Percentiles rank a stretch among this genome's conserved stretches.
Conservation (phyloP, 2,329 filamentous ascomycete genomes). For the Phyllosticta citribraziliensis region DNA sequence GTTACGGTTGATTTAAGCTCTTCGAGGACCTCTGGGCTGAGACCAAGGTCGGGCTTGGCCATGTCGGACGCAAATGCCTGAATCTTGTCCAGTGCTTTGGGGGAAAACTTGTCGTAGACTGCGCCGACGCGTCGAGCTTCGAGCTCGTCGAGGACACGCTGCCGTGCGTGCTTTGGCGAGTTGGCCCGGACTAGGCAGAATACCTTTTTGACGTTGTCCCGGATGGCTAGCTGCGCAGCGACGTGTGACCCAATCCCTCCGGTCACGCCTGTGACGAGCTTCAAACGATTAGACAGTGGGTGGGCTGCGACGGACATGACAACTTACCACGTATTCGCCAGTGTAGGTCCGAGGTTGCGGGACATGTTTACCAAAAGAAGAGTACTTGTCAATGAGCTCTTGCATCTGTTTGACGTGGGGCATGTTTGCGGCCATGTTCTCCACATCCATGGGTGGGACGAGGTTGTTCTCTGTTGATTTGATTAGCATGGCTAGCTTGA, state of each 20-base stretch:
- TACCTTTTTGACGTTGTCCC: conserved; percentile 26
- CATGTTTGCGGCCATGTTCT: background rate
- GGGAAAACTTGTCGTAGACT: conserved; percentile 15
- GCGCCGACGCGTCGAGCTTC: conserved; percentile 23
- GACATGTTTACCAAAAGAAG: conserved; percentile 24
- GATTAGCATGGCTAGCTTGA: background rate
- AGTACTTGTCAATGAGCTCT: conserved; percentile 36
- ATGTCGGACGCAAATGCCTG: conserved; percentile 29
- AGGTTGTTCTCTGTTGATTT: background rate
- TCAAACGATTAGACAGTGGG: no score
- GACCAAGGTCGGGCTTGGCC: conserved; percentile 30
- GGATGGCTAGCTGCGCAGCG: conserved; percentile 27
- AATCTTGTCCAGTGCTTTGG: conserved; percentile 18
- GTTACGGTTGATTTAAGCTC: conserved; percentile 23
- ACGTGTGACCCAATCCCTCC: conserved; percentile 56
- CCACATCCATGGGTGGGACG: background rate
- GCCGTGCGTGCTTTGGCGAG: conserved; percentile 22
- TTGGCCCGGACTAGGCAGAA: conserved; percentile 45
- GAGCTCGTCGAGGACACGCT: conserved; percentile 28
- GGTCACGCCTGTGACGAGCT: conserved; percentile 52
- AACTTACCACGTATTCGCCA: conserved; percentile 13
- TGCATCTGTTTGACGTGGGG: conserved; percentile 29
- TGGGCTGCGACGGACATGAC: no score
- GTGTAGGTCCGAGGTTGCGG: conserved; percentile 8
- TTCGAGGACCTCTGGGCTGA: conserved; percentile 18